phyloP scores from a whole-genome alignment of 768 basidiomycete species.

The Russula virescens region DNA sequence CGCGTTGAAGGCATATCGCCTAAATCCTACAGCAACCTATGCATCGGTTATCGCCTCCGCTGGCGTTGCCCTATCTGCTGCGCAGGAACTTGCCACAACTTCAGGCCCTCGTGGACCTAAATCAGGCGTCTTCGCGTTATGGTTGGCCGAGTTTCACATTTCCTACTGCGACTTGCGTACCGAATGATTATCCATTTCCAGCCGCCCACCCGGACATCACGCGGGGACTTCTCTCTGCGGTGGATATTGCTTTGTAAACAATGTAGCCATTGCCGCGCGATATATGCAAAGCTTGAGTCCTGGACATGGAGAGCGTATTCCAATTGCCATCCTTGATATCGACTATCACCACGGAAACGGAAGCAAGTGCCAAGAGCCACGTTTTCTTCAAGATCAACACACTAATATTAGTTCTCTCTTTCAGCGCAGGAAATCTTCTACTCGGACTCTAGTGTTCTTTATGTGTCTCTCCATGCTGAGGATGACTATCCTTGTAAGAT shows the following conservation, averaged over 20 bases:
- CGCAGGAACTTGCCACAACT: conserved; percentile 16
- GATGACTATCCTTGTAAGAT: conserved; percentile 33
- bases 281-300: conserved; percentile 24
- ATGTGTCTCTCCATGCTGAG: conserved; percentile 31
- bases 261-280: conserved; percentile 32
- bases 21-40: conserved; percentile 28
- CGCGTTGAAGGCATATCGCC: neutral
- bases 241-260: conserved; percentile 35
- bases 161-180: neutral
- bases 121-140: conserved; percentile 26
- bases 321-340: conserved; percentile 32
- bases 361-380: conserved; percentile 11
- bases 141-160: conserved; percentile 19
- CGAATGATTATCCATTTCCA: neutral
- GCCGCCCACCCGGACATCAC: conserved; percentile 34
- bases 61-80: conserved; percentile 28
- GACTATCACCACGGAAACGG: conserved; percentile 38
- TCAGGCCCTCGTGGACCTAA: conserved; percentile 1
- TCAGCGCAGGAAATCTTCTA: conserved; percentile 33
- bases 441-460: conserved; percentile 30
- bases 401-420: neutral
- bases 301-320: neutral
- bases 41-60: conserved; percentile 29
- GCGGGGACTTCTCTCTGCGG: conserved; percentile 30
- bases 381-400: neutral